Evolutionary conservation across 2,329 filamentous ascomycete genomes (phyloP).

Genomic region (Magnaporthiopsis incrustans): DNA sequence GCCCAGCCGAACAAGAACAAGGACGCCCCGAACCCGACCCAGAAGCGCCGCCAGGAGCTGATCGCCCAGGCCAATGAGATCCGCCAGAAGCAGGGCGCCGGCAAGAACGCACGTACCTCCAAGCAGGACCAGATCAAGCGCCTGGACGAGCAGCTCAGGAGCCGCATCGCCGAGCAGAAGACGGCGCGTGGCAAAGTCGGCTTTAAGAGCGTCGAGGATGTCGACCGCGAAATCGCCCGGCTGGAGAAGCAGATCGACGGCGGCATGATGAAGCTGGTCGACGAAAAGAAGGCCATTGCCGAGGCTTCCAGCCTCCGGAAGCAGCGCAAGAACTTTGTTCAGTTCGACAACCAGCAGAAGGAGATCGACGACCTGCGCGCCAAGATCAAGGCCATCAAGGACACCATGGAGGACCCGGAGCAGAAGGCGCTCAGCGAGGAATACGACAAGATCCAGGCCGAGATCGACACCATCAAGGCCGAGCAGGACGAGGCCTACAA

Average conservation of each 20-base stretch:
- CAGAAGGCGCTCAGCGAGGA: constrained; percentile 79
- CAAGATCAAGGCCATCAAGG: constrained; percentile 83
- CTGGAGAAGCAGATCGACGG: constrained; percentile 82
- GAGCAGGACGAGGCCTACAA: constrained; percentile 90
- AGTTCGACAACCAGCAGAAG: constrained; percentile 80
- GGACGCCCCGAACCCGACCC: constrained; percentile 71
- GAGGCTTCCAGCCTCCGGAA: constrained; percentile 81
- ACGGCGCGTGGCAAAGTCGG: constrained; percentile 68
- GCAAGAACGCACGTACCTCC: constrained; percentile 71
- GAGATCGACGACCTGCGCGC: constrained; percentile 79
- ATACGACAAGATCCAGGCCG: constrained; percentile 77
- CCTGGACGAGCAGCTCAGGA: constrained; percentile 81
- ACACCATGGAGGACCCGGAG: constrained; percentile 85
- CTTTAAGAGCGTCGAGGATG: constrained; percentile 82
- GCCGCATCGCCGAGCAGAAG: constrained; percentile 81
- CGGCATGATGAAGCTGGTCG: constrained; percentile 89
- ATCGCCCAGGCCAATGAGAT: constrained; percentile 76
- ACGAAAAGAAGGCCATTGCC: constrained; percentile 87
- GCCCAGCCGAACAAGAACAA: constrained; percentile 65
- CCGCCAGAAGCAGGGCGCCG: constrained; percentile 75
- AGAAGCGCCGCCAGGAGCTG: constrained; percentile 80
- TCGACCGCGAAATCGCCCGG: constrained; percentile 72
- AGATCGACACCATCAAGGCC: constrained; percentile 83
- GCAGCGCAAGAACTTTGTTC: constrained; percentile 82
- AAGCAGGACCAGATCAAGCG: constrained; percentile 88